Evolutionary conservation across 1,284 basidiomycete genomes (phyloP).

Genomic region (Meripilus lineatus): DNA sequence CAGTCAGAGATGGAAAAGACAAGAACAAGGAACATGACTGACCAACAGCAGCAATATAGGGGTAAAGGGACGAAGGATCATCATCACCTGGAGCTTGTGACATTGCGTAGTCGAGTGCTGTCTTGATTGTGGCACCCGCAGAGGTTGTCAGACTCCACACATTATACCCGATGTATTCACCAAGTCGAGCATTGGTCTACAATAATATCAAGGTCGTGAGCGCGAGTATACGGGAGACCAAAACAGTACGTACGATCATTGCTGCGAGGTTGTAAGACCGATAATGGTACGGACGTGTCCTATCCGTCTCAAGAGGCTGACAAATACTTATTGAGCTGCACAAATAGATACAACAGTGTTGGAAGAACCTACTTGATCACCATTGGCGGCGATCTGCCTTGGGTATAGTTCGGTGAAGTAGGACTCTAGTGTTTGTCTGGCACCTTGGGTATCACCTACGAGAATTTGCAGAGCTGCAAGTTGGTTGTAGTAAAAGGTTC

Average conservation of each 20-base stretch:
- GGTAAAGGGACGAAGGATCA: constrained; percentile 3
- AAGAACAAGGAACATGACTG: neutral
- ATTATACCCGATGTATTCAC: constrained; percentile 36
- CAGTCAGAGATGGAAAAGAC: neutral
- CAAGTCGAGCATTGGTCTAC: constrained; percentile 53
- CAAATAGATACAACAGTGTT: neutral
- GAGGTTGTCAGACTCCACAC: constrained; percentile 45
- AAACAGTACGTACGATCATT: constrained; percentile 42
- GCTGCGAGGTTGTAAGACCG: constrained; percentile 62
- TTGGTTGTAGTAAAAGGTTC: constrained; percentile 31
- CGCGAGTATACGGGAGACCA: constrained; percentile 13
- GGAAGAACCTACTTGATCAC: constrained; percentile 28
- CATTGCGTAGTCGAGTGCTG: constrained; percentile 54
- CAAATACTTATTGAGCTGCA: constrained; percentile 10
- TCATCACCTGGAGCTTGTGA: constrained; percentile 18
- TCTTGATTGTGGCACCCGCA: constrained; percentile 48
- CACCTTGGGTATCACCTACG: constrained; percentile 27
- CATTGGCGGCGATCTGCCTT: constrained; percentile 33
- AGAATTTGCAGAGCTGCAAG: constrained; percentile 32
- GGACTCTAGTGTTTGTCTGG: constrained; percentile 26
- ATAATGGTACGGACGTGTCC: constrained; percentile 63
- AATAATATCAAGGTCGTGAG: neutral
- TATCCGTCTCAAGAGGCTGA: constrained; percentile 55
- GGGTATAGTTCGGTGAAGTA: constrained; percentile 33
- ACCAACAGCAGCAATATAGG: constrained; percentile 6